These are phyloP conservation scores for Hibiscus mutabilis DNA, from an alignment of 345 rosid genomes.

Conservation along the genomic window DNA sequence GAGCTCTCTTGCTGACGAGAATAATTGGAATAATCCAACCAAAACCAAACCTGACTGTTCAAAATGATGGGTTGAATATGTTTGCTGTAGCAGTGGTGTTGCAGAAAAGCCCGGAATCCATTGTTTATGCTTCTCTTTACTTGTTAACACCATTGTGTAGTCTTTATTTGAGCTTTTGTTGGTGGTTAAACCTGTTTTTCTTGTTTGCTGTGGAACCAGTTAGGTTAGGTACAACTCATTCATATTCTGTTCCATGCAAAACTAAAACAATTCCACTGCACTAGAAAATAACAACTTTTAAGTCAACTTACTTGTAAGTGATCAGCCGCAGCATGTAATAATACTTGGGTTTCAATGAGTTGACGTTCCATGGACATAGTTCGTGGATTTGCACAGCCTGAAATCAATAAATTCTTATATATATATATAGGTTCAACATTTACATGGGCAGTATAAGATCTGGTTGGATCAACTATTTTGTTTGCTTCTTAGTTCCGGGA, in stretches of 20 bases:
- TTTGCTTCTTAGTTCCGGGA: no score
- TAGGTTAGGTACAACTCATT: neutral
- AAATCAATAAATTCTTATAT: neutral
- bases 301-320: slow-evolving; percentile 10
- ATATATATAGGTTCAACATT: neutral
- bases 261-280: neutral
- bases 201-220: slow-evolving; percentile 19
- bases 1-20: slow-evolving; percentile 28
- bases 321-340: slow-evolving; percentile 29
- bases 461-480: no score
- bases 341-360: slow-evolving; percentile 20
- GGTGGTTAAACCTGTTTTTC: slow-evolving; percentile 1
- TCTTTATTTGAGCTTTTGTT: slow-evolving; percentile 22
- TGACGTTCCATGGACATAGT: slow-evolving; percentile 33
- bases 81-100: slow-evolving; percentile 18
- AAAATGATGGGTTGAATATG: slow-evolving; percentile 18
- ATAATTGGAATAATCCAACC: slow-evolving; percentile 39
- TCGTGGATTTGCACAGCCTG: slow-evolving; percentile 43
- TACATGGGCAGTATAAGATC: no score
- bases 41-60: slow-evolving; percentile 19
- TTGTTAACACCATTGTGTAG: neutral
- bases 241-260: slow-evolving; percentile 4
- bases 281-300: neutral
- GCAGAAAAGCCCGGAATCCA: slow-evolving; percentile 15
- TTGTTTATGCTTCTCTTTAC: slow-evolving; percentile 9